Evolutionary conservation across 345 rosid genomes (phyloP), one percentile per base, ranked within the genome.

Genomic region (Aurinia saxatilis): DNA sequence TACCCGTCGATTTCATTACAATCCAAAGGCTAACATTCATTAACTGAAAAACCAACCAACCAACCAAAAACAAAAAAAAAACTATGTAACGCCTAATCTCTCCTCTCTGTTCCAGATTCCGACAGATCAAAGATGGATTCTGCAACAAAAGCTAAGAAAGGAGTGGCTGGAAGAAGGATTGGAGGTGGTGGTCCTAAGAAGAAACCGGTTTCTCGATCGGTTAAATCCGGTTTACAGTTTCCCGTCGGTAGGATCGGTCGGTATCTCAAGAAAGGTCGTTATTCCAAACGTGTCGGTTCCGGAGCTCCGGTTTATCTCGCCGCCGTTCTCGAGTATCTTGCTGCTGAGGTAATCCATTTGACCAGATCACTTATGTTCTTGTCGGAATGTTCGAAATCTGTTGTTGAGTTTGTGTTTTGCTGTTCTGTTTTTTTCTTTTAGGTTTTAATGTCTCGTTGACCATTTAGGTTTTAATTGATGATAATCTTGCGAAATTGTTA

Each of bases 221-320:
- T 82, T 8, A 85, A 77, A 70, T 82, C 92, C 25, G 90, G 92
- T 12, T 70, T 85, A 8, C 96, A 88, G 76, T 88, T 88, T 15
- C 92, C 92, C 0, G 96, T 88, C 34, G 90, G 96, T 41, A 73
- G 96, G 31, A 85, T 83, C 75, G 96, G 90, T 8, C 79, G 92
- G 27, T 88, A 81, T 62, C 72, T 88, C 46, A 88, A 85, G 80
- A 82, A 83, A 59, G 92, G 96, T 3, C 81, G 92, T 8, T 85
- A 88, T 36, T 60, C 90, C 1, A 69, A 79, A 63, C 81, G 92
- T 8, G 86, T 85, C 6, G 92, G 90, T 12, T 57, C 82, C 31
- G 95, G 91, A 14, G 89, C 91, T 80, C 91, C 90, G 5, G 87
- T 88, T 10, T 84, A 87, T 59, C 73, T 87, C 29, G 95, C 95